A percentile compares a stretch with the other conserved stretches of the same genome.
Conservation (phyloP, 2,329 filamentous ascomycete species). For the Pseudomassariella vexata region DNA sequence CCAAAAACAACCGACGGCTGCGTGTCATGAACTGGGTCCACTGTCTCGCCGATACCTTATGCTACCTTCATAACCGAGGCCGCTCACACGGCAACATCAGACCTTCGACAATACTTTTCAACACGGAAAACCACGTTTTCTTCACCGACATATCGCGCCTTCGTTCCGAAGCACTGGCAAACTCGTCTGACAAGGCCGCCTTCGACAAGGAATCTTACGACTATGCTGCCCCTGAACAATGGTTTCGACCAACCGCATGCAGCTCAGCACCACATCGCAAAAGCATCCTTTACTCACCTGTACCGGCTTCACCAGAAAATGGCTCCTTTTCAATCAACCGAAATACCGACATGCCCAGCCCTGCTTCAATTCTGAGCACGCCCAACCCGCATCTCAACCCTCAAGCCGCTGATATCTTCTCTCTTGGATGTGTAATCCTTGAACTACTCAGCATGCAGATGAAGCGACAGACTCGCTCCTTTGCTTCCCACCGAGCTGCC, state of each 20-base stretch:
- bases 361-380: constrained; percentile 27
- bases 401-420: constrained; percentile 65
- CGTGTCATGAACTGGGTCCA: constrained; percentile 69
- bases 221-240: constrained; percentile 66
- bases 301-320: constrained; percentile 28
- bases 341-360: constrained; percentile 19
- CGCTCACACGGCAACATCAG: constrained; percentile 64
- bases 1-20: constrained; percentile 53
- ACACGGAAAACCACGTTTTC: constrained; percentile 59
- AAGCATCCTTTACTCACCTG: constrained; percentile 21
- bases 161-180: constrained; percentile 34
- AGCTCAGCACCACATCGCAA: constrained; percentile 23
- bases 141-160: constrained; percentile 56
- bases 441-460: constrained; percentile 66
- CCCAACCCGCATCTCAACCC: constrained; percentile 41
- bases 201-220: constrained; percentile 67
- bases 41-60: constrained; percentile 63
- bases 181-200: constrained; percentile 34
- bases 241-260: constrained; percentile 36
- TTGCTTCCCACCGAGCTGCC: constrained; percentile 59
- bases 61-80: constrained; percentile 60
- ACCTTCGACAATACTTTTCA: constrained; percentile 65
- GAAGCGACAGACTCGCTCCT: constrained; percentile 61
- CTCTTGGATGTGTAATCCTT: constrained; percentile 65
- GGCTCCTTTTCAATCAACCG: constrained; percentile 31